Evolutionary conservation across 1,284 basidiomycete species (phyloP).

Genomic region (Marasmius tenuissimus): DNA sequence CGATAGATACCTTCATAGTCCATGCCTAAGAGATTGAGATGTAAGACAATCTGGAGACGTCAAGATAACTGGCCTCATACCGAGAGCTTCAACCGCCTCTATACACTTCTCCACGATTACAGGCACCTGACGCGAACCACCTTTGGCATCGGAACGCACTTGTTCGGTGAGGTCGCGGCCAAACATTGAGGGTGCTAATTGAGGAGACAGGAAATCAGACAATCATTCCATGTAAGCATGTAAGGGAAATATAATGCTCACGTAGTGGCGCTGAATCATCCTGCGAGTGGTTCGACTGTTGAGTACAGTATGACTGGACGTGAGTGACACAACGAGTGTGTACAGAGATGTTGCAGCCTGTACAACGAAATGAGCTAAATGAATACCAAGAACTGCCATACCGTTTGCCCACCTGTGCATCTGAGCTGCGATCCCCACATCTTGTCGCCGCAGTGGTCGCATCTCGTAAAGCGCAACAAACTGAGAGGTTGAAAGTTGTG

Average conservation of each 20-base stretch:
- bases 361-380: neutral
- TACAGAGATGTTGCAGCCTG: slow-evolving; percentile 71
- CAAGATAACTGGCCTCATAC: slow-evolving; percentile 42
- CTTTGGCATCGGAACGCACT: slow-evolving; percentile 69
- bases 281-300: slow-evolving; percentile 39
- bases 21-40: slow-evolving; percentile 51
- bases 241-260: slow-evolving; percentile 34
- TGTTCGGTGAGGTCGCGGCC: slow-evolving; percentile 88
- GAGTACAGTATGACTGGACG: slow-evolving; percentile 58
- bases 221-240: slow-evolving; percentile 7
- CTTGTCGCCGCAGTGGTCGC: slow-evolving; percentile 96
- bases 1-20: slow-evolving; percentile 97
- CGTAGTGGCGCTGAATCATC: slow-evolving; percentile 46
- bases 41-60: neutral
- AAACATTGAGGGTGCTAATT: slow-evolving; percentile 83
- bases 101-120: slow-evolving; percentile 96
- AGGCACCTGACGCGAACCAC: slow-evolving; percentile 69
- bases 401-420: slow-evolving; percentile 67
- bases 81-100: slow-evolving; percentile 83
- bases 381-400: neutral
- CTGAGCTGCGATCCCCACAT: slow-evolving; percentile 96
- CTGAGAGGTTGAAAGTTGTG: slow-evolving; percentile 92
- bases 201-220: neutral
- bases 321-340: slow-evolving; percentile 72
- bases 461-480: slow-evolving; percentile 85